A percentile compares a stretch with the other conserved stretches of the same genome.
phyloP scores from a whole-genome alignment of 805 yeast species.

The Tetrapisispora fleetii region DNA sequence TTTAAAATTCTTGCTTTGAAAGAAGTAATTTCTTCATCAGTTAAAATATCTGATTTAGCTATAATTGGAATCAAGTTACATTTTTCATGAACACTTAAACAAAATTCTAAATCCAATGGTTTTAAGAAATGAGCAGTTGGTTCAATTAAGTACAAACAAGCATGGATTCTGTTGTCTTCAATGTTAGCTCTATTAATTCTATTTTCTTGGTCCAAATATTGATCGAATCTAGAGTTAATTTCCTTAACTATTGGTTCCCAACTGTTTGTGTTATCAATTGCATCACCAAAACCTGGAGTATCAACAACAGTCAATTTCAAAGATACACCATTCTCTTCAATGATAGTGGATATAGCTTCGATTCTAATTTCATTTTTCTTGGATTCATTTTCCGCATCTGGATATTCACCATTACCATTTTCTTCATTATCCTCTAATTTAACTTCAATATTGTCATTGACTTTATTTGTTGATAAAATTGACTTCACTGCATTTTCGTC shows the following conservation, averaged over 20 bases:
- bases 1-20: constrained; percentile 71
- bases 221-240: constrained; percentile 76
- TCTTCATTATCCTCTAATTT: constrained; percentile 7
- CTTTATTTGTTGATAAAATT: constrained; percentile 1
- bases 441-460: constrained; percentile 5
- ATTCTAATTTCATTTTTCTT: constrained; percentile 37
- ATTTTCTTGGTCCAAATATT: constrained; percentile 82
- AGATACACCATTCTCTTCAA: constrained; percentile 90
- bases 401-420: constrained; percentile 4
- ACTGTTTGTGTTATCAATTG: constrained; percentile 64
- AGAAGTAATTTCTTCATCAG: constrained; percentile 69
- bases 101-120: constrained; percentile 79
- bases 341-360: constrained; percentile 53
- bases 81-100: constrained; percentile 79
- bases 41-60: constrained; percentile 88
- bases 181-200: constrained; percentile 62
- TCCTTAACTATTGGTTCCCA: constrained; percentile 92
- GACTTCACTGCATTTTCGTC: constrained; percentile 2
- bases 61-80: constrained; percentile 91
- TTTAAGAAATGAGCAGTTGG: constrained; percentile 93
- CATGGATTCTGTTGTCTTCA: constrained; percentile 82
- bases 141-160: constrained; percentile 85
- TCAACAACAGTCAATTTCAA: constrained; percentile 76
- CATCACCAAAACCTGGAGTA: constrained; percentile 92
- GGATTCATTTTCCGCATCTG: background rate